Base-by-base conservation (phyloP, 345 rosid species). In the Orychophragmus violaceus region DNA sequence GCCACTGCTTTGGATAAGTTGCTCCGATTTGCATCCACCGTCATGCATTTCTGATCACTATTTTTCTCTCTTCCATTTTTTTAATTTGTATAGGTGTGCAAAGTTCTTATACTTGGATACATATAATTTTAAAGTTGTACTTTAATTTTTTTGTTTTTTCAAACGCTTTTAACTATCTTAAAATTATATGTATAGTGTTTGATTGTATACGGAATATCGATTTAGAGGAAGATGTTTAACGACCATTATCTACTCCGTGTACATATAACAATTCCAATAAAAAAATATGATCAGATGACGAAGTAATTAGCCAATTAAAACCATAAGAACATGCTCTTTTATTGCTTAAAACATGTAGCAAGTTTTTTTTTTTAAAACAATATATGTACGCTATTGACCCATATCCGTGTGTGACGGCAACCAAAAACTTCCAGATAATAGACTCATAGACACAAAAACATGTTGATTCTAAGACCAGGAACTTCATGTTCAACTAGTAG, bases 1-100 rank as follows among this genome's bases (percentile, higher is more conserved):
- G 78, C 87, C 5, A 70, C 44, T 64, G 77, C 91, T 27, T 59
- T 87, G 77, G 77, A 70, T 42, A 77, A 85, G 59, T 78, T 89
- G 69, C 32, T 88, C 52, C 70, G 61, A 45, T 81, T 76, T 50
- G 89, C 96, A 19, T 85, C 96, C 0, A 77, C 67, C 16, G 64
- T 78, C 9, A 78, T 87, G 84, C 68, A 80, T 35, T 78, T 84
- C 73, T 70, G 42, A 62, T 62, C 19, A 54, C 53, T 7, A 5
- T 13, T 24, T 49, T 33, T 52, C 8, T 4, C 27, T 36, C 7
- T 8, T 19, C n/a, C 6, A 37, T 18, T 52, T 65, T 12, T 3
- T 5, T 17, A 8, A 45, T 45, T 46, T 44, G 23, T 35, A 16
- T 30, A 63, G 55, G 32, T 32, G 21, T 12, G 42, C 5, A 28